Percentiles rank a stretch among this genome's conserved stretches.
phyloP scores from a whole-genome alignment of 257 asterid genomes.

The Salvia miltiorrhiza region DNA sequence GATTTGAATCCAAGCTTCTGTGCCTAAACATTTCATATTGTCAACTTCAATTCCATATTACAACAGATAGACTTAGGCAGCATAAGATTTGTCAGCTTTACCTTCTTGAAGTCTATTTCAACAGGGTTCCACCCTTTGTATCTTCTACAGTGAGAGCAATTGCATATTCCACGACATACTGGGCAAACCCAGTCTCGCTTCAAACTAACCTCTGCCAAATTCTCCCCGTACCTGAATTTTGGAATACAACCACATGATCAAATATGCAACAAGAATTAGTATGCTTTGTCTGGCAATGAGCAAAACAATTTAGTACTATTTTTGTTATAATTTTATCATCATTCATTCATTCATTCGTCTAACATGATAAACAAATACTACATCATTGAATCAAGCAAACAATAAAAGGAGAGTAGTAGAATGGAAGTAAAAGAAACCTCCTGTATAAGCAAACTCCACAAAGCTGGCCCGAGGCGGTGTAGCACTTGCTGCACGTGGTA shows the following conservation, averaged over 20 bases:
- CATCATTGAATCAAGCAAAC: background rate
- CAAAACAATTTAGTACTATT: background rate
- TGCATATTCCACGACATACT: conserved; percentile 73
- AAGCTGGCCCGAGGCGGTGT: conserved; percentile 42
- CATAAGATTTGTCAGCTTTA: conserved; percentile 16
- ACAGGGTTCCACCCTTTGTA: conserved; percentile 61
- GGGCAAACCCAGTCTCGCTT: conserved; percentile 68
- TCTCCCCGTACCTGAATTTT: conserved; percentile 62
- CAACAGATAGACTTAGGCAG: conserved; percentile 1
- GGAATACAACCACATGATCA: background rate
- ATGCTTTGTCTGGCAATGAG: background rate
- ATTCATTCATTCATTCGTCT: background rate
- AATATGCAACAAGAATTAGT: background rate
- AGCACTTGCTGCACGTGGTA: conserved; percentile 61
- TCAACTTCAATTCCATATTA: background rate
- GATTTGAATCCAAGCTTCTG: conserved; percentile 56
- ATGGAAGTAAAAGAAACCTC: conserved; percentile 35
- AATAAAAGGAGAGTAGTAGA: background rate
- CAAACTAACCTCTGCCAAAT: conserved; percentile 51
- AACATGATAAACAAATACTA: background rate
- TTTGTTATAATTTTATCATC: background rate
- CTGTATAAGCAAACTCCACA: conserved; percentile 80
- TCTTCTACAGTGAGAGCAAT: conserved; percentile 67
- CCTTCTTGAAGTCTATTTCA: conserved; percentile 50
- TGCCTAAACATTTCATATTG: conserved; percentile 38